Base-by-base conservation (phyloP, 441 rosid genomes). In the Aleurites moluccanus region DNA sequence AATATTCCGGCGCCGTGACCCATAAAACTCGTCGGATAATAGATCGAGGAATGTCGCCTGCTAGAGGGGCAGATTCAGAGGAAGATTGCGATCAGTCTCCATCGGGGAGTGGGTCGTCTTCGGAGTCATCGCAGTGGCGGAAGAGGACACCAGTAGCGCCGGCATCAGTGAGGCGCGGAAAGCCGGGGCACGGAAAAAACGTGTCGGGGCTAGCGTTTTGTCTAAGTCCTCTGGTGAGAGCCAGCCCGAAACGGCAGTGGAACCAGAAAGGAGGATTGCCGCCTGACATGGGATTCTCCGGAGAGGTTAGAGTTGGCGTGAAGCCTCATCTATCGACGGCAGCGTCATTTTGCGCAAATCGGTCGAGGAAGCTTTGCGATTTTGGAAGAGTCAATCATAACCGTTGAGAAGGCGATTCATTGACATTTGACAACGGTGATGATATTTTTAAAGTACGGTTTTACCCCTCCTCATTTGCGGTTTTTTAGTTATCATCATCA, bases 281-380 rank as follows among this genome's bases (percentile, higher is more conserved):
- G 75, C 77, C 91, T 68, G 94, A 90, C 52, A 69, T 75, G 1
- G 70, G 80, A 0, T 77, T 64, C 33, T 44, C 88, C 45, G 88
- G 89, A 0, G 97, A 92, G 23, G 13, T 79, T 0, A 83, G 90
- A 68, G 72, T 11, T 1, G 40, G 84, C 68, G 84, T 20, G 79
- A 90, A 87, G 75, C 94, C 97, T 9, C 90, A 87, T 79, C 79
- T 94, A 0, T 84, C 93, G 0, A 78, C 80, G 27, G 92, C 97
- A 79, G 90, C 96, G 78, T 81, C 93, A 77, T 89, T 78, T 77
- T 80, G 86, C 71, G 92, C 83, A 13, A 94, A 90, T 70, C 78
- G 98, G 66, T 94, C 99, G 27, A 84, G 90, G 87, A 94, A 94
- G 88, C 92, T 92, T 13, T 92, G 87, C 40, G 94, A 92, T 83